These are phyloP conservation scores for Buxus sempervirens DNA, from an alignment of 164 flowering plant genomes.

Conservation along the genomic window DNA sequence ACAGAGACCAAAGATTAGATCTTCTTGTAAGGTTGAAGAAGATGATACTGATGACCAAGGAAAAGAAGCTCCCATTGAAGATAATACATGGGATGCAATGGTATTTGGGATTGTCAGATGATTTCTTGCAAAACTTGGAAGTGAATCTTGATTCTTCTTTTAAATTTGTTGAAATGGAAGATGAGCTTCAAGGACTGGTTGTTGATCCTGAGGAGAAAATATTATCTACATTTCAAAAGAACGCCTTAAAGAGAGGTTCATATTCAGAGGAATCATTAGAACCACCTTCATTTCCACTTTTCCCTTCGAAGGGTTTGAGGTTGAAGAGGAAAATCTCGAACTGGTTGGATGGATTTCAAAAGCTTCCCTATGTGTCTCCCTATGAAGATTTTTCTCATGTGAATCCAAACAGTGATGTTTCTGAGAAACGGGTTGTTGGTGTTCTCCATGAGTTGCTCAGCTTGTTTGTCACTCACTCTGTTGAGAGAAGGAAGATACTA, in stretches of 20 bases:
- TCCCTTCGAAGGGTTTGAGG: constrained; percentile 76
- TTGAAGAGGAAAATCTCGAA: constrained; percentile 62
- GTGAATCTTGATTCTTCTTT: too few relatives aligned
- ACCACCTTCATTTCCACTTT: constrained; percentile 50
- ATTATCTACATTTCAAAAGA: constrained; percentile 52
- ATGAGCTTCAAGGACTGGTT: constrained; percentile 54
- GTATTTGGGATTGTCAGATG: too few relatives aligned
- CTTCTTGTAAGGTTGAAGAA: too few relatives aligned
- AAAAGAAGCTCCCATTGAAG: too few relatives aligned
- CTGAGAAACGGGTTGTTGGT: constrained; percentile 79
- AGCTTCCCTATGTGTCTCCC: constrained; percentile 76
- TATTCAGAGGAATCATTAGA: constrained; percentile 27
- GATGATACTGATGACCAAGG: too few relatives aligned
- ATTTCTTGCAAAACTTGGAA: too few relatives aligned
- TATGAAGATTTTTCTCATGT: constrained; percentile 58
- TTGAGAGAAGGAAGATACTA: constrained; percentile 63
- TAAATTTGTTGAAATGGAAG: constrained; percentile 70
- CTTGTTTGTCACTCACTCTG: constrained; percentile 75
- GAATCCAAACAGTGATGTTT: constrained; percentile 54
- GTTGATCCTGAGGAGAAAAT: constrained; percentile 37
- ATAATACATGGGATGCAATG: too few relatives aligned
- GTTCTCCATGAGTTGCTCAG: constrained; percentile 81
- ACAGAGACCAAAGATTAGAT: too few relatives aligned
- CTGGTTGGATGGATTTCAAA: constrained; percentile 74
- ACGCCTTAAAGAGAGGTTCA: constrained; percentile 42